These are phyloP conservation scores for Mycena olivaceomarginata DNA, from an alignment of 768 basidiomycete genomes.

Conservation along the genomic window DNA sequence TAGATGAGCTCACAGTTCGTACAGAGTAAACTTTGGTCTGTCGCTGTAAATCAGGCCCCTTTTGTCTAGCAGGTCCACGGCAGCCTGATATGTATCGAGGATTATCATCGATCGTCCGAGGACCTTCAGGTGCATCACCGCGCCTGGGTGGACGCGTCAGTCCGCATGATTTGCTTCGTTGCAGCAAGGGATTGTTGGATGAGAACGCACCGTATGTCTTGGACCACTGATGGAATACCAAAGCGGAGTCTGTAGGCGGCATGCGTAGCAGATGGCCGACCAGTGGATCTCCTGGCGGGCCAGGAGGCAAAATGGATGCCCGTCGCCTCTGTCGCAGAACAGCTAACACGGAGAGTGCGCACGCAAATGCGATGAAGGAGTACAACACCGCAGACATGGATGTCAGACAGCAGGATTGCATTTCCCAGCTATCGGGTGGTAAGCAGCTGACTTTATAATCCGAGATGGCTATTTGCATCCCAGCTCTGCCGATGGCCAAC, in stretches of 20 bases:
- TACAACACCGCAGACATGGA: slow-evolving; percentile 4
- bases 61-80: slow-evolving; percentile 54
- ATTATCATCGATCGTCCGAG: slow-evolving; percentile 49
- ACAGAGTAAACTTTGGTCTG: slow-evolving; percentile 40
- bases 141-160: not conserved
- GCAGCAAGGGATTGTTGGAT: too few species aligned
- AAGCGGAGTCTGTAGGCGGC: slow-evolving; percentile 12
- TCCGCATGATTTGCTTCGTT: not conserved
- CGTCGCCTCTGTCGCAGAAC: not conserved
- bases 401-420: not conserved
- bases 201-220: slow-evolving; percentile 1
- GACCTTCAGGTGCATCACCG: slow-evolving; percentile 37
- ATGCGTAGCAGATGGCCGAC: slow-evolving; percentile 22
- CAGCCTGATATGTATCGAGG: slow-evolving; percentile 45
- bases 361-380: not conserved
- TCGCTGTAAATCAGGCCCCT: slow-evolving; percentile 52
- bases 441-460: not conserved
- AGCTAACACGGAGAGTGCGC: not conserved
- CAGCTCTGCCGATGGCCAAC: too few species aligned
- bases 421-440: not conserved
- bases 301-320: slow-evolving; percentile 14
- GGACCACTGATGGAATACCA: slow-evolving; percentile 30
- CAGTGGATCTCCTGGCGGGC: slow-evolving; percentile 20
- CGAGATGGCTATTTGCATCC: too few species aligned
- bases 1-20: slow-evolving; percentile 41